Evolutionary conservation across 177 flowering plant species (phyloP).

Genomic region (Tripterygium wilfordii): DNA sequence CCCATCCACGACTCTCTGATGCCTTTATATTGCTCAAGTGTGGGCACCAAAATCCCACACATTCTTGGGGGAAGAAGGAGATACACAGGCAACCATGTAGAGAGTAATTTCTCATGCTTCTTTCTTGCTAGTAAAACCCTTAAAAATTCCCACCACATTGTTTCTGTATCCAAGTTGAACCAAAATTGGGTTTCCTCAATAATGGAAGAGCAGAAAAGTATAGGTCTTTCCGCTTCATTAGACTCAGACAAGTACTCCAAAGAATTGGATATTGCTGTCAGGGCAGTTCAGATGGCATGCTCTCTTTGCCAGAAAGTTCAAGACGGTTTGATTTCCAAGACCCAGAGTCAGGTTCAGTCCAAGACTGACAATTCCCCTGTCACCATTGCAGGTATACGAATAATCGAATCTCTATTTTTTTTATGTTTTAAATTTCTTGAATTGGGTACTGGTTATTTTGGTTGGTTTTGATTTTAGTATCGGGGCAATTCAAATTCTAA

Average conservation of each 20-base stretch:
- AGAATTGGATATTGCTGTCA: conserved; percentile 75
- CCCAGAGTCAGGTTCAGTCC: conserved; percentile 37
- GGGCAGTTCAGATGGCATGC: conserved; percentile 83
- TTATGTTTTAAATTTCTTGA: not conserved
- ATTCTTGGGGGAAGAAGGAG: not conserved
- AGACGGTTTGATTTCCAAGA: conserved; percentile 41
- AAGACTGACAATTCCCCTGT: conserved; percentile 83
- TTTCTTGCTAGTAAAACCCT: not conserved
- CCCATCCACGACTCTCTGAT: conserved; percentile 4
- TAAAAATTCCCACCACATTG: not conserved
- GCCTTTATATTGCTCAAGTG: conserved; percentile 20
- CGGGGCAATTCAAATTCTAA: too few species aligned
- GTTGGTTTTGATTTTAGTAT: too few species aligned
- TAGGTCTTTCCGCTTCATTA: conserved; percentile 1
- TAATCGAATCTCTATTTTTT: not conserved
- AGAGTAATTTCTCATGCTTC: conserved; percentile 2
- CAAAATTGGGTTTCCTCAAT: conserved; percentile 3
- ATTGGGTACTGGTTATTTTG: not conserved
- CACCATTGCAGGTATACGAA: conserved; percentile 65
- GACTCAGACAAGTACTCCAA: conserved; percentile 21
- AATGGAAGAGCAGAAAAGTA: conserved; percentile 23
- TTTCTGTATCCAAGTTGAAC: conserved; percentile 7
- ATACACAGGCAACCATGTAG: conserved; percentile 6
- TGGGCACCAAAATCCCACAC: conserved; percentile 10
- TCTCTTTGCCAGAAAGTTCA: conserved; percentile 73